phyloP scores from a whole-genome alignment of 129 eudicot species.

The Ambrosia artemisiifolia region DNA sequence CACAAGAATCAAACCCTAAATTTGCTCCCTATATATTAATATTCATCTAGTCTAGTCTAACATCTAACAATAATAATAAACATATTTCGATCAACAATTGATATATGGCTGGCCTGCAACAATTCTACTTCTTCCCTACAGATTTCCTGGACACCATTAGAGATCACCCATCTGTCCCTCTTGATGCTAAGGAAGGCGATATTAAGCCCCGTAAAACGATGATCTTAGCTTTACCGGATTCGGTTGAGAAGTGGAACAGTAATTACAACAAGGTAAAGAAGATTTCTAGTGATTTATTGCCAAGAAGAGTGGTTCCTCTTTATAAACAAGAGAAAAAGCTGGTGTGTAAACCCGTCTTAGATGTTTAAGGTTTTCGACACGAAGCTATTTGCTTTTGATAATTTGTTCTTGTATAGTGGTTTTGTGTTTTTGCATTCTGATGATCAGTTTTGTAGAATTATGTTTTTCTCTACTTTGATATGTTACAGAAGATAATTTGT shows the following conservation, averaged over 20 bases:
- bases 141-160: constrained; percentile 33
- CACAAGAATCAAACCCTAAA: constrained; percentile 19
- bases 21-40: neutral
- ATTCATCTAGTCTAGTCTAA: neutral
- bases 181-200: neutral
- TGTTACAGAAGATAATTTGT: neutral
- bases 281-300: constrained; percentile 23
- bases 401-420: neutral
- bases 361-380: neutral
- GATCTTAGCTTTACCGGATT: neutral
- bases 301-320: constrained; percentile 19
- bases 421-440: neutral
- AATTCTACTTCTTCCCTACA: constrained; percentile 38
- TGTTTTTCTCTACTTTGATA: neutral
- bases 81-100: neutral
- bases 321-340: constrained; percentile 2
- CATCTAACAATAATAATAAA: neutral
- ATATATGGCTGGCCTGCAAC: constrained; percentile 37
- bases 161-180: constrained; percentile 18
- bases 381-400: neutral
- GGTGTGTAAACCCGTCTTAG: neutral
- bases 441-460: neutral
- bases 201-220: neutral
- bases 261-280: constrained; percentile 16
- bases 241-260: constrained; percentile 10